A percentile compares a stretch with the other conserved stretches of the same genome.
Conservation (phyloP, 73 alveolate genomes). For the Blepharisma stoltei region DNA sequence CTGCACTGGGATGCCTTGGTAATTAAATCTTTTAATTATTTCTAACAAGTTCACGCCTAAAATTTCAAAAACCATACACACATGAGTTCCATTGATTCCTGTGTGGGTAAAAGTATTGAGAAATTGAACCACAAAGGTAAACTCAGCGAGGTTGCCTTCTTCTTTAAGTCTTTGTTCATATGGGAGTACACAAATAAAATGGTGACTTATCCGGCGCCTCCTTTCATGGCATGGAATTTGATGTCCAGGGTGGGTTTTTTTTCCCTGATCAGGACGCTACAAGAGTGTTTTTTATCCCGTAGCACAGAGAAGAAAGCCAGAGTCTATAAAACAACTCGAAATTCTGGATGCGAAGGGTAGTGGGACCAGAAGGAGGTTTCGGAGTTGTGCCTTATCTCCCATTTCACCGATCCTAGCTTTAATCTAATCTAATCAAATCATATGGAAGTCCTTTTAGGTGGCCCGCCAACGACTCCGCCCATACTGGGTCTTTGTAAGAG, state of each 20-base stretch:
- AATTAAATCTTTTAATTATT: conserved; percentile 70
- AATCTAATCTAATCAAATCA: conserved; percentile 31
- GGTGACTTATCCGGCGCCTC: neutral
- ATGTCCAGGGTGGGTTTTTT: no score
- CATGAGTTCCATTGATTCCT: conserved; percentile 91
- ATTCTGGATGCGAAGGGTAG: no score
- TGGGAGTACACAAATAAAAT: conserved; percentile 30
- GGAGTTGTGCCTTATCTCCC: neutral
- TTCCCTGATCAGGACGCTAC: no score
- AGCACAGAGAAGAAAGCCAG: no score
- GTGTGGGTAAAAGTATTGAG: conserved; percentile 80
- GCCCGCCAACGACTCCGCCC: conserved; percentile 71
- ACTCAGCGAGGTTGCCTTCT: conserved; percentile 59
- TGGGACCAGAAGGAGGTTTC: no score
- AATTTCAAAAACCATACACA: conserved; percentile 97
- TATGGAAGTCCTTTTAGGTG: conserved; percentile 69
- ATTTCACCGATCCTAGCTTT: conserved; percentile 11
- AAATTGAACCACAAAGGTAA: conserved; percentile 84
- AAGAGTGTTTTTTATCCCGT: no score
- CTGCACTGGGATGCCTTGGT: conserved; percentile 45
- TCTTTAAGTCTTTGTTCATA: conserved; percentile 27
- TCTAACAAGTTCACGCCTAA: conserved; percentile 96
- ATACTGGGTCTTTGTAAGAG: conserved; percentile 39
- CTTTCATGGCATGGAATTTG: no score
- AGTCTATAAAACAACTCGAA: no score